Evolutionary conservation across 2,329 filamentous ascomycete genomes (phyloP), one percentile per base, ranked within the genome.

Genomic region (Penicillium sp.): DNA sequence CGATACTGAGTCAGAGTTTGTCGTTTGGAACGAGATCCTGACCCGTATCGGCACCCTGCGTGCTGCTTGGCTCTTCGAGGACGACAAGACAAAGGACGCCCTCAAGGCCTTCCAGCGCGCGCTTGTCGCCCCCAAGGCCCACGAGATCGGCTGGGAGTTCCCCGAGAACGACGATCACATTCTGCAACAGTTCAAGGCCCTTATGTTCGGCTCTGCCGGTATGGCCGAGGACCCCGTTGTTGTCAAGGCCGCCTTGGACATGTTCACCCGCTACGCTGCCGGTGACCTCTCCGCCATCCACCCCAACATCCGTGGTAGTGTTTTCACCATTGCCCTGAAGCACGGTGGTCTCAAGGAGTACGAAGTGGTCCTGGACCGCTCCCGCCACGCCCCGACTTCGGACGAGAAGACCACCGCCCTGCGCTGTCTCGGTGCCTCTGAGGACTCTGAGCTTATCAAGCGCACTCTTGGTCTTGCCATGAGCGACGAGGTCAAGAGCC

Each of bases 1-100:
- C 71, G 85, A 87, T 69, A 80, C 77, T 60, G 93, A 97, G 78
- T 81, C 86, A 0, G 90, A 96, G 68, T 97, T 92, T 64, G 90
- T 97, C 39, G 93, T 97, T 3, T 97, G 93, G 93, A 92, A 91
- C 65, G 92, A 97, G 75, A 90, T 97, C 58, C 84, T 92, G 49
- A 84, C 88, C 45, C 87, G 92, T 46, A 83, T 97, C 58, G 85
- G 84, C 25, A 82, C 87, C n/a, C 83, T 97, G 36, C 89, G 92
- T 65, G 84, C 84, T 52, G 90, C 93, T 8, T 97, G 92, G 92
- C 81, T 93, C 47, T 95, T 95, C 63, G 91, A 97, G 74, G 89
- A 95, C 57, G 75, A 88, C 60, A 81, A 86, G 59, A 72, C 70
- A 49, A 87, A 85, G 64, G 85, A 92, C 61, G 90, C 89, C 5